Conservation (phyloP, 495 filamentous ascomycete species). For the Tuber indicum region DNA sequence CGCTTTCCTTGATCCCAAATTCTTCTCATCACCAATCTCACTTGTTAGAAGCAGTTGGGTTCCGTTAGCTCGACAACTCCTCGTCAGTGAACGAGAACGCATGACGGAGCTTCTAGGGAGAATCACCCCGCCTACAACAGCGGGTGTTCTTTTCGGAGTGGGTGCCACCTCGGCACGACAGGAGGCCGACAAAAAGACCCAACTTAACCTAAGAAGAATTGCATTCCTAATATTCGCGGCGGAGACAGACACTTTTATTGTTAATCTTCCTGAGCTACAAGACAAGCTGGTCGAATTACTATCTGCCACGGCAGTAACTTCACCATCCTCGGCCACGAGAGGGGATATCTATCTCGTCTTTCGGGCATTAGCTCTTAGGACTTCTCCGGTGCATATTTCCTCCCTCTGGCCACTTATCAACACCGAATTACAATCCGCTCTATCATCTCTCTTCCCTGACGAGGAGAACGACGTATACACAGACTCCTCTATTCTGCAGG, state of each 20-base stretch:
- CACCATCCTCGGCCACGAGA: constrained; percentile 81
- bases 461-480: constrained; percentile 71
- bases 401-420: constrained; percentile 87
- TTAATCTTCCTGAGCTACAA: constrained; percentile 62
- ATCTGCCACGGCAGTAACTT: constrained; percentile 76
- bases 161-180: constrained; percentile 88
- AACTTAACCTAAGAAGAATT: constrained; percentile 80
- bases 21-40: constrained; percentile 61
- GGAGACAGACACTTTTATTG: constrained; percentile 67
- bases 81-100: constrained; percentile 76
- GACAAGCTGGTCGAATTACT: constrained; percentile 85
- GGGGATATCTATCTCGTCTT: constrained; percentile 86
- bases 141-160: constrained; percentile 95
- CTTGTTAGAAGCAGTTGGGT: constrained; percentile 72
- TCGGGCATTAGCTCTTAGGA: constrained; percentile 70
- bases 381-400: constrained; percentile 67
- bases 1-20: constrained; percentile 80
- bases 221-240: constrained; percentile 69
- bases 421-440: constrained; percentile 71
- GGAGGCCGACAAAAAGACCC: constrained; percentile 88
- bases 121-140: constrained; percentile 79
- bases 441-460: constrained; percentile 66
- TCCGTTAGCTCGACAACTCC: constrained; percentile 73
- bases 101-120: constrained; percentile 72
- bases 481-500: constrained; percentile 69